Evolutionary conservation across 805 yeast species (phyloP), one percentile per base, ranked within the genome.

Genomic region (Clavispora asparagi): DNA sequence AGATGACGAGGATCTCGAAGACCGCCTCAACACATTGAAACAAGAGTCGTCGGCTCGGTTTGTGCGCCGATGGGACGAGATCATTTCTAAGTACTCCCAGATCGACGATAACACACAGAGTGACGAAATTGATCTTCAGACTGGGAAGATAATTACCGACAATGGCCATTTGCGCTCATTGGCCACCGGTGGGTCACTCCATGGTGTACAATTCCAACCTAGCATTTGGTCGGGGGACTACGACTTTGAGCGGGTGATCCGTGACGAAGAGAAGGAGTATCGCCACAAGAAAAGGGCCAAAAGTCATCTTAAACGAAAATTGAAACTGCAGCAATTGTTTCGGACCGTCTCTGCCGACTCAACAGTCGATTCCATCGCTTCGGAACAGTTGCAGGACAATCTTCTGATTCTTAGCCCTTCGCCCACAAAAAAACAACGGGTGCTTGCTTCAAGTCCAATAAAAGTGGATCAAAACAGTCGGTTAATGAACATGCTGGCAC

Each of bases 91-190:
- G 56, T 81, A 82, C 56, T 67, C 78, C 3, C 45, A 50, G 4
- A 73, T 78, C 41, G 73, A 73, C 42, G 75, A 76, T 30, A 67
- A 68, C 5, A 68, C 69, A 14, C 82, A 81, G 44, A 83, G 86
- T 33, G 90, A 83, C 58, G 71, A 81, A 23, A 64, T 83, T n/a
- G 90, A 87, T 58, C 56, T 87, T 19, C 57, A 60, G 9, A 80
- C 89, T 0, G 91, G 92, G 0, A 70, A 76, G 46, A 76, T 87
- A 1, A 61, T 82, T 1, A 76, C 69, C 29, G 90, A 87, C 55
- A 74, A 78, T 43, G 95, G 95, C 2, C 95, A 87, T 61, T 54
- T 87, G 19, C 63, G 76, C 46, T 76, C 82, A 2, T 55, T 83
- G 46, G 51, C 47, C 3, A 39, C 44, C 7, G 43, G 33, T 7